Evolutionary conservation across 306 rosid species (phyloP).

Genomic region (Prinsepia uniflora): DNA sequence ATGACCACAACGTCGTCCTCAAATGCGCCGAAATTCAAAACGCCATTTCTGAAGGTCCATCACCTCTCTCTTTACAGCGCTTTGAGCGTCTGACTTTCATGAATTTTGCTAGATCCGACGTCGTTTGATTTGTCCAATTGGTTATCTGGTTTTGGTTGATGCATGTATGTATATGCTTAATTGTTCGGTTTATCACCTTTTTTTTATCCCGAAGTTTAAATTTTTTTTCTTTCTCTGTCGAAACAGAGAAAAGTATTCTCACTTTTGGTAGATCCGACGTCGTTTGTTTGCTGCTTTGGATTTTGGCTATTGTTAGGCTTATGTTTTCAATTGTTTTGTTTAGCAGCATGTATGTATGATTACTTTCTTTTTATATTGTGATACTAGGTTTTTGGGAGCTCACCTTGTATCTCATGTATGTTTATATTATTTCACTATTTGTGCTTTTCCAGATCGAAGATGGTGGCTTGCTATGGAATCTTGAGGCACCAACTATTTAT

Average conservation of each 20-base stretch:
- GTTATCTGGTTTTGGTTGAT: not conserved
- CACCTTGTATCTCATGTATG: no score
- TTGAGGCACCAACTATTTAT: constrained; percentile 30
- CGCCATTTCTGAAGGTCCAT: constrained; percentile 86
- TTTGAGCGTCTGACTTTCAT: not conserved
- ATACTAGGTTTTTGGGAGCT: not conserved
- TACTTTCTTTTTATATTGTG: not conserved
- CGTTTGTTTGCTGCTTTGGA: not conserved
- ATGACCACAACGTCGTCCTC: constrained; percentile 76
- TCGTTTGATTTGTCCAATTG: constrained; percentile 3
- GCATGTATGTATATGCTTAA: not conserved
- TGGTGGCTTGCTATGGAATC: constrained; percentile 26
- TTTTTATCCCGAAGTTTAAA: not conserved
- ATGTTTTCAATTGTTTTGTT: not conserved
- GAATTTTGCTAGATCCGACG: constrained; percentile 13
- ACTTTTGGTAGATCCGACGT: not conserved
- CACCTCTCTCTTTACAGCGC: not conserved
- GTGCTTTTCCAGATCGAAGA: constrained; percentile 9
- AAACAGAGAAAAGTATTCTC: not conserved
- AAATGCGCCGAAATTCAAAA: constrained; percentile 90
- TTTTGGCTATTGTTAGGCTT: not conserved
- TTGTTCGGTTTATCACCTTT: not conserved
- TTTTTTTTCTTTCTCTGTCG: not conserved
- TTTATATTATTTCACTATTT: not conserved
- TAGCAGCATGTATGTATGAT: not conserved